Evolutionary conservation across 2,329 filamentous ascomycete species (phyloP).

Genomic region (Colletotrichum sansevieriae): DNA sequence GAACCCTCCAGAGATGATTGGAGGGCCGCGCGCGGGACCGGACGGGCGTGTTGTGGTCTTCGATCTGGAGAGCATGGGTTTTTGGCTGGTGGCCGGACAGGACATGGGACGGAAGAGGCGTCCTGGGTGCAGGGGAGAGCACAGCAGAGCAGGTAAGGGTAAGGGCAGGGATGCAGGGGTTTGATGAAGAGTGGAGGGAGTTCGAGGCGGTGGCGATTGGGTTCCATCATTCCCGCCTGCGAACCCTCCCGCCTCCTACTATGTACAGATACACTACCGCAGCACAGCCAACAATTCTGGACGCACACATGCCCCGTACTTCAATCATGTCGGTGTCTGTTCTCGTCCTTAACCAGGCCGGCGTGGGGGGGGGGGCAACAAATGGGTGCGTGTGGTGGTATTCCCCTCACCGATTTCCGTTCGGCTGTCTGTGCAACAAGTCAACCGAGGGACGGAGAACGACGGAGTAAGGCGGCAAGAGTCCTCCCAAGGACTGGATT

Average conservation of each 20-base stretch:
- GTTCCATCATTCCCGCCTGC: conserved; percentile 20
- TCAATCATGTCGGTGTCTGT: conserved; percentile 29
- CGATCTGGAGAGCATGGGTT: conserved; percentile 34
- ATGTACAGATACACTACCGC: too few species aligned
- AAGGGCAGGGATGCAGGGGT: background rate
- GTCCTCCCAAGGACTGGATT: background rate
- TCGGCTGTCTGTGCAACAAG: background rate
- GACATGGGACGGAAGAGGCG: conserved; percentile 9
- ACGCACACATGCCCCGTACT: conserved; percentile 6
- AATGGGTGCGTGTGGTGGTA: background rate
- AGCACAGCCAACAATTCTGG: background rate
- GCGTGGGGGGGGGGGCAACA: background rate
- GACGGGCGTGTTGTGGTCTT: conserved; percentile 37
- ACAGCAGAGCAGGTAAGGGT: background rate
- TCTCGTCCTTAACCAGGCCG: background rate
- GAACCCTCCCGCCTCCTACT: background rate
- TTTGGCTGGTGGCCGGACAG: background rate
- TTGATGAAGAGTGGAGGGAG: conserved; percentile 1
- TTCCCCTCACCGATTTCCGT: conserved; percentile 4
- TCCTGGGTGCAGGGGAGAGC: background rate
- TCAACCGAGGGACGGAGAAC: conserved; percentile 9
- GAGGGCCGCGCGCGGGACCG: conserved; percentile 28
- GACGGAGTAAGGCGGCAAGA: conserved; percentile 26
- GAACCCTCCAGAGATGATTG: conserved; percentile 5
- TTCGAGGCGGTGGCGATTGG: conserved; percentile 28